Evolutionary conservation across 352 stramenopile species (phyloP).

Genomic region (Globisporangium parvum): DNA sequence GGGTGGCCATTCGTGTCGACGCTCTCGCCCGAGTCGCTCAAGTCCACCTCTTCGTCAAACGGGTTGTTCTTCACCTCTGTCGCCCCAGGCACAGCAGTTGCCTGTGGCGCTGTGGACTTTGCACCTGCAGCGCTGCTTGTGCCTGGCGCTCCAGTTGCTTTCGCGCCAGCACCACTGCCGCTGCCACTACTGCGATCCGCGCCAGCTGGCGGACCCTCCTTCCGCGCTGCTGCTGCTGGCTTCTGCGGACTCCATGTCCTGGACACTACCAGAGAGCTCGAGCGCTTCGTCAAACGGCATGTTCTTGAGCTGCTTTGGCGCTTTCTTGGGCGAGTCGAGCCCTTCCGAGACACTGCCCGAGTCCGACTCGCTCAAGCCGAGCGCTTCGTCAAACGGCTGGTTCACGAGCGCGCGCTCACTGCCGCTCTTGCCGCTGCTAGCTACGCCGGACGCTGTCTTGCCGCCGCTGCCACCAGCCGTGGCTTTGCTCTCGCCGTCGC

Average conservation of each 20-base stretch:
- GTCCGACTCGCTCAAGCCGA: conserved; percentile 86
- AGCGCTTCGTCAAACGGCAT: conserved; percentile 79
- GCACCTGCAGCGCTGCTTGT: not conserved
- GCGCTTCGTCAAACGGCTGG: conserved; percentile 81
- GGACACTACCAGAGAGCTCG: conserved; percentile 72
- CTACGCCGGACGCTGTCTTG: not conserved
- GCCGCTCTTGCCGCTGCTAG: conserved; percentile 20
- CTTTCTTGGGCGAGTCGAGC: conserved; percentile 59
- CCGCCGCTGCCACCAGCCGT: conserved; percentile 8
- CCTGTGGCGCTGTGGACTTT: not conserved
- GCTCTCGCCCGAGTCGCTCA: conserved; percentile 83
- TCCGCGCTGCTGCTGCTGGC: not conserved
- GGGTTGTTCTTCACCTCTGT: conserved; percentile 77
- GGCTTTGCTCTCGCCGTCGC: conserved; percentile 35
- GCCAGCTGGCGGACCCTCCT: conserved; percentile 3
- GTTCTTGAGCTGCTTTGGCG: conserved; percentile 54
- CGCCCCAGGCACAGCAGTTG: conserved; percentile 5
- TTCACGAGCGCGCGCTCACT: conserved; percentile 59
- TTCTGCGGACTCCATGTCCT: conserved; percentile 66
- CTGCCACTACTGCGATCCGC: not conserved
- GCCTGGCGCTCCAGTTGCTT: not conserved
- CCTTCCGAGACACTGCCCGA: conserved; percentile 35
- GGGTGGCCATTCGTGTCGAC: conserved; percentile 76
- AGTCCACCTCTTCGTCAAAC: conserved; percentile 83
- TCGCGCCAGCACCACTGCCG: not conserved